Base-by-base conservation (phyloP, 768 basidiomycete species). In the Chalciporus piperatus region DNA sequence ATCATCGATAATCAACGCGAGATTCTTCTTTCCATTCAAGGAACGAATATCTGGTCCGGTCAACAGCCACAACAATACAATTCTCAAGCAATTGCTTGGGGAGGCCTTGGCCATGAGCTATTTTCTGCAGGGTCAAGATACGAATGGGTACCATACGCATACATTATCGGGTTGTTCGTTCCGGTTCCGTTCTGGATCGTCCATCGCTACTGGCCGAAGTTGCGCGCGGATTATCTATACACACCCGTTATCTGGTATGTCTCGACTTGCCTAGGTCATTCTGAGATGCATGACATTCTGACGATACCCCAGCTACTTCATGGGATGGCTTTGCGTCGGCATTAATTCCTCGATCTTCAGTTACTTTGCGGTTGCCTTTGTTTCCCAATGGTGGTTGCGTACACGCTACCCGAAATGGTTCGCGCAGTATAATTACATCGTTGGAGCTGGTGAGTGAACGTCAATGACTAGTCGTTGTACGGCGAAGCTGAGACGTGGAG, bases 381-480 rank as follows among this genome's bases (percentile, higher is more conserved):
- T 77, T 33, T 85, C 85, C 1, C 85, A 87, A 49, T 60, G 78
- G 22, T 86, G 80, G 79, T 58, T 85, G 19, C 71, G 84, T 30
- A 74, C 67, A 35, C 76, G 78, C 52, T 71, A 82, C 50, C 82
- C 86, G 2, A 75, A 76, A 13, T 89, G 84, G 85, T 88, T 84
- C 67, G 77, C 78, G 59, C 72, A 73, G 58, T 84, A 84, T 64
- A 85, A 86, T 61, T 85, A 84, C 59, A 78, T 85, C 35, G 66
- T 87, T 4, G 83, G 82, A 25, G 87, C 83, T 38, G 85, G 64
- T 68, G 39, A 52, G 66, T 56, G 38, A 28, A 14, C 6, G 1
- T n/a, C n/a, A 25, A 25, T 16, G 14, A 20, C 28, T 37, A 17
- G n/a, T 14, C 4, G 10, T 45, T 22, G 16, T 39, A 12, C 19